phyloP scores from a whole-genome alignment of 2,329 filamentous ascomycete species.

The Thermothelomyces thermophilus region DNA sequence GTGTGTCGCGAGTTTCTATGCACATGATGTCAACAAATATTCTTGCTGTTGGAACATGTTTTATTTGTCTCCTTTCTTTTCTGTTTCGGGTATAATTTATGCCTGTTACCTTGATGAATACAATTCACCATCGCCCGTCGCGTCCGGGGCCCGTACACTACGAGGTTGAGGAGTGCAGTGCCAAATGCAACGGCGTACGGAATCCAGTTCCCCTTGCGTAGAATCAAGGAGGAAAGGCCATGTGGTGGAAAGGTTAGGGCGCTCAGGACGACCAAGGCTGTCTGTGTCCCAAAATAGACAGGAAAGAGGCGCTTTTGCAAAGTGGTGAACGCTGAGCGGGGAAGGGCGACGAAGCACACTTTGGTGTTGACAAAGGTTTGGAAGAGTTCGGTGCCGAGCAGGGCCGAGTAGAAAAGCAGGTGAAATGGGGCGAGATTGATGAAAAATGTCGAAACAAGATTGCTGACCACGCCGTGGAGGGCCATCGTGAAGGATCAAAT shows the following conservation, averaged over 20 bases:
- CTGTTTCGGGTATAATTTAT: too few relatives aligned
- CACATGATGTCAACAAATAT: background rate
- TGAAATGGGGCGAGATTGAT: conserved; percentile 30
- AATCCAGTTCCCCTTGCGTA: conserved; percentile 29
- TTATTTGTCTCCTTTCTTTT: too few relatives aligned
- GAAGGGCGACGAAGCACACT: conserved; percentile 29
- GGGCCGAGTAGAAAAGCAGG: conserved; percentile 34
- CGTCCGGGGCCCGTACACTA: conserved; percentile 35
- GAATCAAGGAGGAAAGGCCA: conserved; percentile 28
- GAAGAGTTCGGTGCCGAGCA: conserved; percentile 28
- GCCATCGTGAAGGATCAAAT: too few relatives aligned
- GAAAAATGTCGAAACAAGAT: background rate
- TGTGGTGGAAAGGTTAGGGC: conserved; percentile 31
- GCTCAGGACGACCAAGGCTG: conserved; percentile 30
- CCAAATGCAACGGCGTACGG: conserved; percentile 30
- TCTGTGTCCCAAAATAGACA: conserved; percentile 35
- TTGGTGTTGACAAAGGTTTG: conserved; percentile 27
- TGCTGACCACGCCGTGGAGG: background rate
- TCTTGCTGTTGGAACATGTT: background rate
- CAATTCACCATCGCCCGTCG: conserved; percentile 29
- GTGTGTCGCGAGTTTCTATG: background rate
- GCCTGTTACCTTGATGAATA: conserved; percentile 31
- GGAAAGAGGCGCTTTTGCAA: conserved; percentile 38
- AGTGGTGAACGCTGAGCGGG: conserved; percentile 29
- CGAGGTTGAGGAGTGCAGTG: conserved; percentile 30